phyloP scores from a whole-genome alignment of 2,329 filamentous ascomycete species.

The Aspergillus floridensis region DNA sequence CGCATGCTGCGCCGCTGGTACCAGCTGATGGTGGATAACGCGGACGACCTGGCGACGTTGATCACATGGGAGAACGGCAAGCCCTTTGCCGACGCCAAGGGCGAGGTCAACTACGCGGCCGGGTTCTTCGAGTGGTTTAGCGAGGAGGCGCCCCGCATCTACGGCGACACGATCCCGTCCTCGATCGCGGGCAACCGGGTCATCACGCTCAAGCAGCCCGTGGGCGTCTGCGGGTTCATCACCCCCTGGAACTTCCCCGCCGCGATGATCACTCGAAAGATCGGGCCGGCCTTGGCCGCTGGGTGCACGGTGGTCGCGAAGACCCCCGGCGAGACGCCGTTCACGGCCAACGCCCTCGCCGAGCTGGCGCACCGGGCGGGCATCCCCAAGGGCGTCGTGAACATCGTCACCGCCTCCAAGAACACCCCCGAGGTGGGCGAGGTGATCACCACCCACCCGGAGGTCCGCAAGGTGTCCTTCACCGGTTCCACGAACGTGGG shows the following conservation, averaged over 20 bases:
- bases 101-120: conserved; percentile 58
- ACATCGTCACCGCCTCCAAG: conserved; percentile 74
- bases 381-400: conserved; percentile 85
- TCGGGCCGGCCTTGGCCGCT: conserved; percentile 69
- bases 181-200: conserved; percentile 59
- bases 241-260: conserved; percentile 66
- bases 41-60: conserved; percentile 63
- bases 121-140: conserved; percentile 64
- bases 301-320: conserved; percentile 94
- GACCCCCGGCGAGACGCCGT: conserved; percentile 86
- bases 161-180: conserved; percentile 62
- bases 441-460: conserved; percentile 70
- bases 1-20: conserved; percentile 66
- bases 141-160: conserved; percentile 58
- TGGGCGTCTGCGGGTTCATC: conserved; percentile 66
- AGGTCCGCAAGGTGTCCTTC: conserved; percentile 87
- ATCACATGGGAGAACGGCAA: conserved; percentile 72
- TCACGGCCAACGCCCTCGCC: conserved; percentile 81
- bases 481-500: conserved; percentile 71
- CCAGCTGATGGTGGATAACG: conserved; percentile 63
- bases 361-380: conserved; percentile 85
- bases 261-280: conserved; percentile 54
- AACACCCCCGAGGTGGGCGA: conserved; percentile 80
- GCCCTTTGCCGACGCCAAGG: conserved; percentile 59
- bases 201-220: conserved; percentile 63